Evolutionary conservation across 179 eudicot species (phyloP), one percentile per base, ranked within the genome.

Genomic region (Beta macrorhiza): DNA sequence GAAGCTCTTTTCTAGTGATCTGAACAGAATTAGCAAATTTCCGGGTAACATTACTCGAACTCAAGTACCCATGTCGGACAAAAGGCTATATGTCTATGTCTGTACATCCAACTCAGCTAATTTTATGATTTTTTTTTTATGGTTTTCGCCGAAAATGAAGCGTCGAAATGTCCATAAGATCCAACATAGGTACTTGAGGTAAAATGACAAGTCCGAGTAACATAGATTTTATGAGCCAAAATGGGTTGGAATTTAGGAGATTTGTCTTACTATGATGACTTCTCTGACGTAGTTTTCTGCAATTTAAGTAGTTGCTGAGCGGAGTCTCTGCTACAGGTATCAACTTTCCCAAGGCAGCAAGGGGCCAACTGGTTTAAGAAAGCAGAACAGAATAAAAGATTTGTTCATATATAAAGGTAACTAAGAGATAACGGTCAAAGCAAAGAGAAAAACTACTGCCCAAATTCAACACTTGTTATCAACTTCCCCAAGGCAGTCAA

Each of bases 321-420:
- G 95, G 92, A 76, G 85, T 90, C 79, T 87, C 75, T 1, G 98
- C 86, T 29, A 92, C 98, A 11, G 97, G 98, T 72, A 92, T 89
- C 64, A 90, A 78, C 78, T 94, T 94, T 14, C 97, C 98, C 82
- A 91, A 42, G 10, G 85, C 74, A 65, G 97, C 98, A 85, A 94
- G 95, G 53, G 98, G 98, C 97, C 97, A 92, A 84, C 98, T 93
- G 83, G 68, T 84, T 80, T 55, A 56, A 25, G 62, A 75, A 81
- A 82, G 71, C 59, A 56, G 22, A 42, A 32, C 8, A 25, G n/a
- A 53, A 57, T 19, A 65, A 49, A 9, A 9, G 10, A 49, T 49
- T 49, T 5, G 0, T 5, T 7, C 53, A 49, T 49, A 49, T 49
- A 37, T 37, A 37, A 37, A 37, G 42, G 42, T 37, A 37, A 37